Conservation (phyloP, 306 rosid species). For the Medicago ruthenica region DNA sequence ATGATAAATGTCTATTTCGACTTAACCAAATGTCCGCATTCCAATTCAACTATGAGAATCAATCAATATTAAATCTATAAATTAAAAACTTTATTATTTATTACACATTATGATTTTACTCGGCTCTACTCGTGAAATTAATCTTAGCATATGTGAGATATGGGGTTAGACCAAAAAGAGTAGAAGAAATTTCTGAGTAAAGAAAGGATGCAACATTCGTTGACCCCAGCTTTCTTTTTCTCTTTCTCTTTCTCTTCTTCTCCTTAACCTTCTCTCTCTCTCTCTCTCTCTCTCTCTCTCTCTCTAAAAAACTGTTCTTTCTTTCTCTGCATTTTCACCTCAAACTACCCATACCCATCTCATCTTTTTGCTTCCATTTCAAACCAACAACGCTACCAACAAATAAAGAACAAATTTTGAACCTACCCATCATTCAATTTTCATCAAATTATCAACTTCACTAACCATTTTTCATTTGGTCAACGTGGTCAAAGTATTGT, state of each 20-base stretch:
- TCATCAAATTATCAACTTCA: constrained; percentile 9
- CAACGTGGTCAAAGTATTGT: constrained; percentile 46
- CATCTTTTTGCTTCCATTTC: constrained; percentile 45
- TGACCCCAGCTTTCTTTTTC: constrained; percentile 36
- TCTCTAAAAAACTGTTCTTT: constrained; percentile 11
- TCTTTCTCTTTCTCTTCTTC: constrained; percentile 20
- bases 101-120: too few species aligned
- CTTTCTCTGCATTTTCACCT: constrained; percentile 44
- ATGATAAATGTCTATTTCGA: too few species aligned
- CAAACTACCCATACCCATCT: constrained; percentile 31
- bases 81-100: too few species aligned
- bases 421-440: constrained; percentile 44
- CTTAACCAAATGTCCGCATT: too few species aligned
- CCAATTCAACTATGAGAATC: too few species aligned
- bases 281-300: constrained; percentile 28
- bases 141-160: too few species aligned
- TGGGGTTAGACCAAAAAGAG: background rate
- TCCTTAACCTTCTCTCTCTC: constrained; percentile 29
- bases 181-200: constrained; percentile 43
- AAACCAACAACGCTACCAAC: background rate
- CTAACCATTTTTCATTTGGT: constrained; percentile 32
- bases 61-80: too few species aligned
- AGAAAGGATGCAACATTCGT: constrained; percentile 46
- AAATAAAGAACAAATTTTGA: constrained; percentile 27
- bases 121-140: too few species aligned